phyloP scores from a whole-genome alignment of 768 basidiomycete genomes.

The Xerocomellus amylosporus region DNA sequence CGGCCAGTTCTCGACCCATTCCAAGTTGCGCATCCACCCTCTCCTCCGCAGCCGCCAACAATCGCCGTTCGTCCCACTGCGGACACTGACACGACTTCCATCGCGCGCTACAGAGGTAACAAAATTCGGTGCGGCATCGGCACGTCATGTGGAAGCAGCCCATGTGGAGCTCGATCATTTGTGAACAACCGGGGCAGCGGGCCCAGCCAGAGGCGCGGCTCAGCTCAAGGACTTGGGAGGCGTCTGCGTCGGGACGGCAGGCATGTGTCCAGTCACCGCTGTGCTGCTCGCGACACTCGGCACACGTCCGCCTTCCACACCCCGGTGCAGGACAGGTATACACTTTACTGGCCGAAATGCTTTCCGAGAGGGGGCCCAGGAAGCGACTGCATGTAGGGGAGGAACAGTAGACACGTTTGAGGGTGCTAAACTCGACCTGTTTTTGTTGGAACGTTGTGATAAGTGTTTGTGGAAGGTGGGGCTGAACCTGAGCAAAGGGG shows the following conservation, averaged over 20 bases:
- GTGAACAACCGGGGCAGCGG: slow-evolving; percentile 39
- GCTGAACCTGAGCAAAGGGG: slow-evolving; percentile 22
- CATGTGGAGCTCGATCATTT: slow-evolving; percentile 36
- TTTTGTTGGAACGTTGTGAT: slow-evolving; percentile 26
- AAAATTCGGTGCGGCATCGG: slow-evolving; percentile 38
- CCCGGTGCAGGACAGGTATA: slow-evolving; percentile 21
- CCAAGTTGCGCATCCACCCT: slow-evolving; percentile 42
- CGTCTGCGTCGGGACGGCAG: slow-evolving; percentile 26
- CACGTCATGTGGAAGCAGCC: slow-evolving; percentile 45
- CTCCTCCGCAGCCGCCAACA: slow-evolving; percentile 41
- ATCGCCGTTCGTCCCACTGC: slow-evolving; percentile 59
- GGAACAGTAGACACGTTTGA: slow-evolving; percentile 39
- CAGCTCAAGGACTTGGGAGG: slow-evolving; percentile 29
- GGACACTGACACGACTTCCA: slow-evolving; percentile 68
- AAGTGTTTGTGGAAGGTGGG: slow-evolving; percentile 23
- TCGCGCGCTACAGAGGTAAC: slow-evolving; percentile 45
- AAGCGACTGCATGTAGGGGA: slow-evolving; percentile 36
- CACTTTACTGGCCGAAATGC: slow-evolving; percentile 19
- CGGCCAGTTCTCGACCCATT: slow-evolving; percentile 17
- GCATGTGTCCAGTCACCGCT: slow-evolving; percentile 22
- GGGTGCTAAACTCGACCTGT: slow-evolving; percentile 30
- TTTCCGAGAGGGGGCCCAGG: slow-evolving; percentile 32
- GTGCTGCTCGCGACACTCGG: slow-evolving; percentile 24
- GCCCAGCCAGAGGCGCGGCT: slow-evolving; percentile 32
- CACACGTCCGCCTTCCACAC: slow-evolving; percentile 26